These are phyloP conservation scores for Trifolium subterraneum DNA, from an alignment of 306 rosid species.

Conservation along the genomic window DNA sequence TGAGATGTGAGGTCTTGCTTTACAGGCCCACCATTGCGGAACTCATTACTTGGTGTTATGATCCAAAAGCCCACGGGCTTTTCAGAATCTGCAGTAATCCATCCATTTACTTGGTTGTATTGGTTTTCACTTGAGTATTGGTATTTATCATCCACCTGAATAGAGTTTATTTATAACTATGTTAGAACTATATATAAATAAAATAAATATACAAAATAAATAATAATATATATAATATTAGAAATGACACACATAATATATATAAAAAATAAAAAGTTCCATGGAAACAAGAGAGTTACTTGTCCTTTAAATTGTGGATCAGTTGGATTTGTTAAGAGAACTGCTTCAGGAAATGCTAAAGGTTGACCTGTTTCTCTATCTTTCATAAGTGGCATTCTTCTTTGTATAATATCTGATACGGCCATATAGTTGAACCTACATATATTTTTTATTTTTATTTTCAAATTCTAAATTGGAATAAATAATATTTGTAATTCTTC, in stretches of 20 bases:
- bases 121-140: conserved; percentile 62
- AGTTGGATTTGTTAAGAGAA: conserved; percentile 56
- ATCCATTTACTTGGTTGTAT: conserved; percentile 71
- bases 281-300: conserved; percentile 37
- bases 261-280: background rate
- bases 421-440: conserved; percentile 78
- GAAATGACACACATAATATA: background rate
- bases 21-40: conserved; percentile 66
- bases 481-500: too few relatives aligned
- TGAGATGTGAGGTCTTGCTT: conserved; percentile 96
- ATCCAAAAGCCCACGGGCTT: conserved; percentile 73
- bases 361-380: conserved; percentile 49
- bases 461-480: too few relatives aligned
- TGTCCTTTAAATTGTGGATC: conserved; percentile 59
- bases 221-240: too few relatives aligned
- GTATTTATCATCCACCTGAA: conserved; percentile 91
- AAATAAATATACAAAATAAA: too few relatives aligned
- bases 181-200: too few relatives aligned
- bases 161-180: background rate
- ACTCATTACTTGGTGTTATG: conserved; percentile 84
- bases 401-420: conserved; percentile 60
- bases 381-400: conserved; percentile 60
- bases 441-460: background rate
- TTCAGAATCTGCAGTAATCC: conserved; percentile 57
- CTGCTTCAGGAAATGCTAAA: conserved; percentile 76